A percentile compares a stretch with the other conserved stretches of the same genome.
Conservation (phyloP, 1,139 yeast genomes). For the Debaryomycetaceae sp. region DNA sequence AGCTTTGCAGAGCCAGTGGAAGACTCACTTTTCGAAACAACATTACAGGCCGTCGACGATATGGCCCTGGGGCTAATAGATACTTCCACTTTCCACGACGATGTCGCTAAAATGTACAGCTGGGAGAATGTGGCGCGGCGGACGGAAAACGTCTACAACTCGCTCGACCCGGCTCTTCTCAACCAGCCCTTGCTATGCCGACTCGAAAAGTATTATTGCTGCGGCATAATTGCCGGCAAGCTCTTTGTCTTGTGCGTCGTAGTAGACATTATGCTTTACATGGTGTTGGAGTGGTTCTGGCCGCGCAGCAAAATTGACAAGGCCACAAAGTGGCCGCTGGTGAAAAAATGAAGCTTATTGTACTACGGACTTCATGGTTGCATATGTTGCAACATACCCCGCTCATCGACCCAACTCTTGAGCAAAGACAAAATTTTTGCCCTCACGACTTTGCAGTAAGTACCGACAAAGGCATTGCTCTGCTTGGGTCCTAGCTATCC, state of each 20-base stretch:
- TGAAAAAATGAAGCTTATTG: too few species aligned
- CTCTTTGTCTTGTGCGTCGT: slow-evolving; percentile 69
- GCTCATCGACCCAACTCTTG: too few species aligned
- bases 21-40: slow-evolving; percentile 62
- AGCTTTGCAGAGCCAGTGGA: slow-evolving; percentile 81
- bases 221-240: slow-evolving; percentile 81
- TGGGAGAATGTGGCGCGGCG: slow-evolving; percentile 86
- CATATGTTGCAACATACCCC: too few species aligned
- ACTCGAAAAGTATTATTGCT: slow-evolving; percentile 52
- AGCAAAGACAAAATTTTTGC: too few species aligned
- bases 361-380: too few species aligned
- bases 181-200: slow-evolving; percentile 39
- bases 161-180: slow-evolving; percentile 32
- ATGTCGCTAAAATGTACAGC: slow-evolving; percentile 75
- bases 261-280: slow-evolving; percentile 60
- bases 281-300: slow-evolving; percentile 55
- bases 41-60: slow-evolving; percentile 51
- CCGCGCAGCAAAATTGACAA: slow-evolving; percentile 62
- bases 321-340: slow-evolving; percentile 81
- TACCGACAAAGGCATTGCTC: too few species aligned
- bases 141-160: slow-evolving; percentile 72
- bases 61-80: slow-evolving; percentile 52
- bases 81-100: slow-evolving; percentile 66
- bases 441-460: too few species aligned
- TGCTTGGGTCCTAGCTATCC: too few species aligned